Evolutionary conservation across 2,329 filamentous ascomycete genomes (phyloP), one percentile per base, ranked within the genome.

Genomic region (Phialocephala subalpina): DNA sequence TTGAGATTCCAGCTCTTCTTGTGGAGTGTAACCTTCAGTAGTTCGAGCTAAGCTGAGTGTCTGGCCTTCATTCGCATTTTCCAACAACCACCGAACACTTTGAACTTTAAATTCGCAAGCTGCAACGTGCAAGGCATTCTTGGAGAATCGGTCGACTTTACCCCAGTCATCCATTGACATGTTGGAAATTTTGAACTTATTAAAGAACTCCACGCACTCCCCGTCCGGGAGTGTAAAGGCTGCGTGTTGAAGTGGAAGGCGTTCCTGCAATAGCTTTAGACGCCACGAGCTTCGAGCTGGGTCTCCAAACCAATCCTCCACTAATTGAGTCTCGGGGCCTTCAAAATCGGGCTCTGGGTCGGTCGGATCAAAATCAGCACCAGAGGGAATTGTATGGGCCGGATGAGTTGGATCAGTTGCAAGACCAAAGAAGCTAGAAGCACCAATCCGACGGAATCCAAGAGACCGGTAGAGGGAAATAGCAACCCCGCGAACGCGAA

Each of bases 371-470:
- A 68, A 76, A 57, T 77, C 74, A 22, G 69, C 66, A 11, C 36
- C 42, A 12, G 60, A n/a, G 9, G 58, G 2, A 29, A 77, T 59
- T 7, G 61, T 52, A 45, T 64, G 72, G 14, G 74, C 68, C 55
- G 70, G 66, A 63, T 78, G 76, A 33, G 58, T 59, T 25, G 66
- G 42, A 45, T 76, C 66, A 16, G 67, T 62, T 49, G 75, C 67
- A 52, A 76, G 69, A 40, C 74, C 75, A 45, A 78, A 76, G 67
- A 70, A 78, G n/a, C 42, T 47, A 2, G 76, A 77, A 25, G 70
- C 73, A 14, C 77, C 78, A 56, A 79, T 71, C 49, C 76, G 70
- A 58, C 76, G 74, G 65, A 77, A 78, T 8, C 76, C 76, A 35
- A 77, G 42, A 18, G 73, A 68, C 25, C 72, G 69, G 53, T 67